phyloP scores from a whole-genome alignment of 1,139 yeast species.

The Eremothecium coryli region DNA sequence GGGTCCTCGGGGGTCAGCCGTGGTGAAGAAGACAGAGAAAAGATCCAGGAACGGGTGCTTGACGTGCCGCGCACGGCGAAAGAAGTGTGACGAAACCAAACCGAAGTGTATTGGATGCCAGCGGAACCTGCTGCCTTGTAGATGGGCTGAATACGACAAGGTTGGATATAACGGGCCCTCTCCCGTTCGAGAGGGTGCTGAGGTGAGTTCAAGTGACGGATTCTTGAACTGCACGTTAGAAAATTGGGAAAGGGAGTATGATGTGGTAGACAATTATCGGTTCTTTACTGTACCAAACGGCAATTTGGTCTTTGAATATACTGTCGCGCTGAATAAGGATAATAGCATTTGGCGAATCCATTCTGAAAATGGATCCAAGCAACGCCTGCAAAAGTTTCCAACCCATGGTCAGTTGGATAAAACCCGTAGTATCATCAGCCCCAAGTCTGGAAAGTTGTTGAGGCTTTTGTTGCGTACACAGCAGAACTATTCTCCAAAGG shows the following conservation, averaged over 20 bases:
- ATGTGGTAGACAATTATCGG: neutral
- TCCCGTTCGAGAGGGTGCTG: conserved; percentile 16
- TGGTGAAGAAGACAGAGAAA: conserved; percentile 30
- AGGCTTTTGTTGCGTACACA: too few species aligned
- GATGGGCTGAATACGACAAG: conserved; percentile 33
- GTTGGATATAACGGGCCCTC: neutral
- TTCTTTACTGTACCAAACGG: conserved; percentile 1
- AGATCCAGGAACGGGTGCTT: conserved; percentile 40
- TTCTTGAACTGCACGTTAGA: conserved; percentile 11
- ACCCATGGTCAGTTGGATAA: conserved; percentile 2
- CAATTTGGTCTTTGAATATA: neutral
- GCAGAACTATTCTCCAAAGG: neutral
- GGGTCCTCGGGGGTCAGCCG: neutral
- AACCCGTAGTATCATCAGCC: neutral
- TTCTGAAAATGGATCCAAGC: neutral
- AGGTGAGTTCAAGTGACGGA: conserved; percentile 30
- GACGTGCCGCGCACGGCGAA: conserved; percentile 41
- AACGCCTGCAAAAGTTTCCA: conserved; percentile 1
- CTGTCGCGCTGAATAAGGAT: neutral
- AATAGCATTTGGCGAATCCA: conserved; percentile 3
- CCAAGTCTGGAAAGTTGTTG: neutral
- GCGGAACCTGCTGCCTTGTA: conserved; percentile 34
- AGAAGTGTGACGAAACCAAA: conserved; percentile 40
- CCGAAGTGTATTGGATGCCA: conserved; percentile 37
- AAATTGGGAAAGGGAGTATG: conserved; percentile 8